Conservation (phyloP, 371 early-diverging fungal genomes). For the Mucor circinelloides region DNA sequence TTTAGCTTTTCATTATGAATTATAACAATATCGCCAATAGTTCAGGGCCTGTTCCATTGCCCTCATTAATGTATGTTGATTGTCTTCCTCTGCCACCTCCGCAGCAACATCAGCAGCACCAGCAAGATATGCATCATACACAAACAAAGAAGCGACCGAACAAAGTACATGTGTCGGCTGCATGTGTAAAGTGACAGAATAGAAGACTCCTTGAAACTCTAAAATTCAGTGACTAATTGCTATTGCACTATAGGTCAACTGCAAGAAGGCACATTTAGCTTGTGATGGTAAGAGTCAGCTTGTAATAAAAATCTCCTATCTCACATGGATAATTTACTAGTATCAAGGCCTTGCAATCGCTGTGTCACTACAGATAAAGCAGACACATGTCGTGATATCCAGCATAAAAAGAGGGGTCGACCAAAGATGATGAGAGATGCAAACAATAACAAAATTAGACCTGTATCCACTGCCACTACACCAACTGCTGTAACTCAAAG, state of each 20-base stretch:
- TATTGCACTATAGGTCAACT: conserved; percentile 16
- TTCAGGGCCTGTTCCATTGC: background rate
- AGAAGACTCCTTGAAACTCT: background rate
- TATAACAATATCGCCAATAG: background rate
- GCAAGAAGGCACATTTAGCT: conserved; percentile 32
- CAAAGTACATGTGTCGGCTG: conserved; percentile 22
- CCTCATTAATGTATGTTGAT: conserved; percentile 14
- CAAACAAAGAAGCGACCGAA: conserved; percentile 6
- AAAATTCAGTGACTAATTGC: background rate
- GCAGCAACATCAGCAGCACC: background rate
- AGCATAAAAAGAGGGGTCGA: conserved; percentile 32
- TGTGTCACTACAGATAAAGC: conserved; percentile 22
- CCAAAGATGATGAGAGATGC: conserved; percentile 24
- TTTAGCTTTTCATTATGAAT: background rate
- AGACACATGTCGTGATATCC: conserved; percentile 24
- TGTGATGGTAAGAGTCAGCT: conserved; percentile 21
- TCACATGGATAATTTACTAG: background rate
- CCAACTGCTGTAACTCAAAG: background rate
- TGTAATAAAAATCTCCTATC: background rate
- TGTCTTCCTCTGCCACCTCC: background rate
- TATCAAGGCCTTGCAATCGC: conserved; percentile 27
- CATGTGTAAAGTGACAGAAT: conserved; percentile 10
- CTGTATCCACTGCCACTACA: background rate
- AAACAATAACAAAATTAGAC: conserved; percentile 12
- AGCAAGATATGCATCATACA: background rate